Conservation (phyloP, 306 rosid genomes). For the Dryas drummondii region DNA sequence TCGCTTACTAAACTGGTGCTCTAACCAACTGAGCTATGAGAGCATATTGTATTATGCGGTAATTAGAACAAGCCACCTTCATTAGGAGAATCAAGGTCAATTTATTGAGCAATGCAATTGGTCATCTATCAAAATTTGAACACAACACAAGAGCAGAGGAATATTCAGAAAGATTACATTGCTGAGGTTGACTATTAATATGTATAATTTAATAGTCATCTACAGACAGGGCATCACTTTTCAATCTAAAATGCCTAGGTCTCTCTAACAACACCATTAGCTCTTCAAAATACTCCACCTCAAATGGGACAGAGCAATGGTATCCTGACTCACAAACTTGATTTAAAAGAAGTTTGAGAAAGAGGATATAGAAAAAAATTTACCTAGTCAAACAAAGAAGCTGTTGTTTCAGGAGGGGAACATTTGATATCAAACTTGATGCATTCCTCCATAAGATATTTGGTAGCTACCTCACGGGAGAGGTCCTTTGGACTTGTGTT, state of each 20-base stretch:
- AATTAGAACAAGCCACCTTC: no score
- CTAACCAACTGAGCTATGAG: no score
- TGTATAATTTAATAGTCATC: neutral
- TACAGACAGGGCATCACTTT: neutral
- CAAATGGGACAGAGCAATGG: neutral
- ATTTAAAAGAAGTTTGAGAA: no score
- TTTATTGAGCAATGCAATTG: no score
- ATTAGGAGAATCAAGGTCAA: no score
- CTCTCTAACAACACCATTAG: neutral
- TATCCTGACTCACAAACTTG: neutral
- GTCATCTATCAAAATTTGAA: no score
- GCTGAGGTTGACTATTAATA: no score
- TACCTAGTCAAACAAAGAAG: slow-evolving; percentile 89
- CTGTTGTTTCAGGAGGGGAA: slow-evolving; percentile 85
- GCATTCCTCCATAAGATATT: slow-evolving; percentile 72
- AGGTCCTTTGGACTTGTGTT: slow-evolving; percentile 70
- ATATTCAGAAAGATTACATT: no score
- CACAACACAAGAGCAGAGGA: no score
- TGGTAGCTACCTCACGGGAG: slow-evolving; percentile 70
- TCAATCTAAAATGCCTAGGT: neutral
- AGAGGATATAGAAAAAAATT: neutral
- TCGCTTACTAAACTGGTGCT: no score
- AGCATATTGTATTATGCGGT: no score
- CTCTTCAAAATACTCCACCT: neutral
- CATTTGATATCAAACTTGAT: slow-evolving; percentile 66